Evolutionary conservation across 768 basidiomycete species (phyloP).

Genomic region (Lanmaoa pseudosensibilis): DNA sequence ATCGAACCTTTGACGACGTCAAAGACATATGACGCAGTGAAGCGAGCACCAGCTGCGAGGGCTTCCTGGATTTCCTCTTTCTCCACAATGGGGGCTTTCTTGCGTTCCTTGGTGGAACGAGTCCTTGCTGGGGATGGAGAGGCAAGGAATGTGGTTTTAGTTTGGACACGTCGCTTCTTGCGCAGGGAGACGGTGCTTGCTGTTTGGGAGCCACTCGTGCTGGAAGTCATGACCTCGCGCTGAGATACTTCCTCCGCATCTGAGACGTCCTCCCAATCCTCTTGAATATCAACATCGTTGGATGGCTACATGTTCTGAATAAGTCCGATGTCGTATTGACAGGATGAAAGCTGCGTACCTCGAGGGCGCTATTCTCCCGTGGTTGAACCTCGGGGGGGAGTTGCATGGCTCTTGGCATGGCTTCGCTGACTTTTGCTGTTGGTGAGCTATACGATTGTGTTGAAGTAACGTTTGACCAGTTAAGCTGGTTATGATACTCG

Average conservation of each 20-base stretch:
- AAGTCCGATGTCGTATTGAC: neutral
- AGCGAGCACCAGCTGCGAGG: slow-evolving; percentile 24
- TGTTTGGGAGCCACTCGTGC: slow-evolving; percentile 5
- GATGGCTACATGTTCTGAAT: slow-evolving; percentile 1
- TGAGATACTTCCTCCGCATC: slow-evolving; percentile 18
- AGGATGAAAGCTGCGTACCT: slow-evolving; percentile 7
- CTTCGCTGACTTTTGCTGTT: neutral
- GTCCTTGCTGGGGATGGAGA: slow-evolving; percentile 21
- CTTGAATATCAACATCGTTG: slow-evolving; percentile 5
- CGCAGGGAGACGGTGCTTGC: slow-evolving; percentile 20
- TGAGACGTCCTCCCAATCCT: slow-evolving; percentile 39
- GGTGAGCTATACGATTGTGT: neutral
- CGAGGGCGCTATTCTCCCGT: neutral
- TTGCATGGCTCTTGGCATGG: too few species aligned
- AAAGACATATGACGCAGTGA: slow-evolving; percentile 40
- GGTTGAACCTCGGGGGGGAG: slow-evolving; percentile 1
- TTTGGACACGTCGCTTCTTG: slow-evolving; percentile 31
- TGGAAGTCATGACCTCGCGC: slow-evolving; percentile 3
- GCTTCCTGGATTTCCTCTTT: slow-evolving; percentile 25
- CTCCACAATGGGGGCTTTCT: slow-evolving; percentile 31
- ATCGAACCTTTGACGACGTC: slow-evolving; percentile 51
- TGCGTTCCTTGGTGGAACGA: slow-evolving; percentile 24
- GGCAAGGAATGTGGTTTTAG: slow-evolving; percentile 23
- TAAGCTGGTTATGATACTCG: too few species aligned
- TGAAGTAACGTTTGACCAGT: neutral